A percentile compares a stretch with the other conserved stretches of the same genome.
phyloP scores from a whole-genome alignment of 306 rosid genomes.

The Cucumis melo region DNA sequence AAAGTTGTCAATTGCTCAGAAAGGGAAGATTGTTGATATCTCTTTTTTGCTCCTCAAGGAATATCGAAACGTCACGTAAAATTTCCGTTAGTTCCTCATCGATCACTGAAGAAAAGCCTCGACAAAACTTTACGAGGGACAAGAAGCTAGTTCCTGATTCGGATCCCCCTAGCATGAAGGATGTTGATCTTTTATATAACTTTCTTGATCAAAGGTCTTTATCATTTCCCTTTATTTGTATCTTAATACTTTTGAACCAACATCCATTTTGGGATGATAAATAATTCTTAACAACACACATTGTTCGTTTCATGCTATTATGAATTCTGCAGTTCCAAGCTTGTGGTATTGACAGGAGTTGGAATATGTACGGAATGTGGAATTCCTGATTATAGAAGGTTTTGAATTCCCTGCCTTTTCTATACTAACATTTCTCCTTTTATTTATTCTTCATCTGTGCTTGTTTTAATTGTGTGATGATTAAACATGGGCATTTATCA shows the following conservation, averaged over 20 bases:
- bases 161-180: too few relatives aligned
- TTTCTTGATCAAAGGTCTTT: slow-evolving; percentile 63
- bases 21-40: slow-evolving; percentile 23
- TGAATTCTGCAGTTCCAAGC: slow-evolving; percentile 42
- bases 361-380: slow-evolving; percentile 97
- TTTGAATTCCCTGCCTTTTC: too few relatives aligned
- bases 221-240: not conserved
- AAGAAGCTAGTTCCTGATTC: too few relatives aligned
- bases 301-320: not conserved
- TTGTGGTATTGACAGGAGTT: slow-evolving; percentile 73
- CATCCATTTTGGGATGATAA: not conserved
- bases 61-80: slow-evolving; percentile 37
- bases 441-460: too few relatives aligned
- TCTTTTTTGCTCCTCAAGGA: slow-evolving; percentile 25
- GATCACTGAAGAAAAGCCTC: slow-evolving; percentile 15
- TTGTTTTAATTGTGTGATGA: too few relatives aligned
- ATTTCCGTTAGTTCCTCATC: slow-evolving; percentile 29
- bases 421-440: too few relatives aligned
- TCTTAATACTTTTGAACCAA: not conserved
- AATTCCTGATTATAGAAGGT: slow-evolving; percentile 93
- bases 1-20: slow-evolving; percentile 20
- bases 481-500: too few relatives aligned
- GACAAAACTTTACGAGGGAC: too few relatives aligned
- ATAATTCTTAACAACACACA: not conserved
- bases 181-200: too few relatives aligned